Evolutionary conservation across 1,284 basidiomycete genomes (phyloP).

Genomic region (Mycena sp.): DNA sequence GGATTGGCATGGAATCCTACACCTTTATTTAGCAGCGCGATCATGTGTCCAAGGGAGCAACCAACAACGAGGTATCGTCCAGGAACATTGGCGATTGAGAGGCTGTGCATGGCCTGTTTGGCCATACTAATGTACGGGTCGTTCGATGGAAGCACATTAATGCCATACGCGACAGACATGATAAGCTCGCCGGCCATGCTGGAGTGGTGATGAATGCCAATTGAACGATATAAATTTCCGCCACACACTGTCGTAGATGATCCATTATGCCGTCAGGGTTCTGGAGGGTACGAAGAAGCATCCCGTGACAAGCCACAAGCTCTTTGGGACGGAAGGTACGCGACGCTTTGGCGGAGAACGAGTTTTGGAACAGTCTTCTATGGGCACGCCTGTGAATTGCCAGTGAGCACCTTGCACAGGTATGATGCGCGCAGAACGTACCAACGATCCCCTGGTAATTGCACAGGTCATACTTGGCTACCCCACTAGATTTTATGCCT

Average conservation of each 20-base stretch:
- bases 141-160: not conserved
- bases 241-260: slow-evolving; percentile 7
- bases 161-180: slow-evolving; percentile 15
- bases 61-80: slow-evolving; percentile 36
- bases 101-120: slow-evolving; percentile 15
- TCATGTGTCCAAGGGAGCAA: not conserved
- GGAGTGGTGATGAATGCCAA: too few relatives aligned
- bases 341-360: slow-evolving; percentile 13
- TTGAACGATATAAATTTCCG: too few relatives aligned
- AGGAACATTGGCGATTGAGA: slow-evolving; percentile 29
- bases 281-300: slow-evolving; percentile 20
- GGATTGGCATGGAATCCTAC: slow-evolving; percentile 30
- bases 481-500: too few relatives aligned
- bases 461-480: too few relatives aligned
- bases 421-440: too few relatives aligned
- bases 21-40: not conserved
- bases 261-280: not conserved
- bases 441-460: not conserved
- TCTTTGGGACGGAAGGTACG: slow-evolving; percentile 17
- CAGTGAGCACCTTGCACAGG: too few relatives aligned
- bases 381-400: slow-evolving; percentile 27
- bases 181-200: slow-evolving; percentile 16
- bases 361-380: slow-evolving; percentile 16
- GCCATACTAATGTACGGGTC: slow-evolving; percentile 15
- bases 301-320: not conserved